phyloP scores from a whole-genome alignment of 2,329 filamentous ascomycete species.

The Hortaea werneckii region DNA sequence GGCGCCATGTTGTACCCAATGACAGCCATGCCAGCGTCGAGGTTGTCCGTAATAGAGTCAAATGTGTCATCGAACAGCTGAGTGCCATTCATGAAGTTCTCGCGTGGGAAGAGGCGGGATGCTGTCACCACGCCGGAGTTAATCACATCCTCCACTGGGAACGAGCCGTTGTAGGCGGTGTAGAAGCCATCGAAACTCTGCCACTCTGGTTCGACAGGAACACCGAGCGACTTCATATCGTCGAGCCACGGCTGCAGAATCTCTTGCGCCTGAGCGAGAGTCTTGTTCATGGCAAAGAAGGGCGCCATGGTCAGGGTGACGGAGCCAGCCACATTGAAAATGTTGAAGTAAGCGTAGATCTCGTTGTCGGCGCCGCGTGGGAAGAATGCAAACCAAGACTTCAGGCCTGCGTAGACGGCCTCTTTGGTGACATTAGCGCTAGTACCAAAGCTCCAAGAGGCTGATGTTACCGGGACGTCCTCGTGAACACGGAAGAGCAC shows the following conservation, averaged over 20 bases:
- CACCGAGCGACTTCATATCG: constrained; percentile 1
- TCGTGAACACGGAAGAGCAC: constrained; percentile 6
- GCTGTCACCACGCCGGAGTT: constrained; percentile 5
- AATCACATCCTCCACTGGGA: constrained; percentile 7
- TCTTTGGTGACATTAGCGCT: too few species aligned
- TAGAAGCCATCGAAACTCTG: constrained; percentile 4
- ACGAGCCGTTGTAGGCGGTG: constrained; percentile 2
- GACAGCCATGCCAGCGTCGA: constrained; percentile 1
- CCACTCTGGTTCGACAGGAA: constrained; percentile 2
- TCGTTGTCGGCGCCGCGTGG: constrained; percentile 10
- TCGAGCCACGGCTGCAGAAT: constrained; percentile 14
- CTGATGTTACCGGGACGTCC: neutral
- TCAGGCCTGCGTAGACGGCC: constrained; percentile 7
- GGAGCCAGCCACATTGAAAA: neutral
- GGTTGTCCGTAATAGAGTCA: neutral
- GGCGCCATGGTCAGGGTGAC: constrained; percentile 19
- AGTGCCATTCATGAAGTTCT: constrained; percentile 3
- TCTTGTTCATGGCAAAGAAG: constrained; percentile 20
- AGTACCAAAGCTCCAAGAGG: too few species aligned
- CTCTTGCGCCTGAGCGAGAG: neutral
- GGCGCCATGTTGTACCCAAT: constrained; percentile 5
- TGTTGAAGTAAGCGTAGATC: constrained; percentile 7
- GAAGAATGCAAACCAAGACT: constrained; percentile 21
- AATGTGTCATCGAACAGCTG: constrained; percentile 4
- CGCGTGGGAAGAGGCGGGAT: constrained; percentile 5